A percentile compares a stretch with the other conserved stretches of the same genome.
These are phyloP conservation scores for Lentinula boryana DNA, from an alignment of 768 basidiomycete genomes.

Conservation along the genomic window DNA sequence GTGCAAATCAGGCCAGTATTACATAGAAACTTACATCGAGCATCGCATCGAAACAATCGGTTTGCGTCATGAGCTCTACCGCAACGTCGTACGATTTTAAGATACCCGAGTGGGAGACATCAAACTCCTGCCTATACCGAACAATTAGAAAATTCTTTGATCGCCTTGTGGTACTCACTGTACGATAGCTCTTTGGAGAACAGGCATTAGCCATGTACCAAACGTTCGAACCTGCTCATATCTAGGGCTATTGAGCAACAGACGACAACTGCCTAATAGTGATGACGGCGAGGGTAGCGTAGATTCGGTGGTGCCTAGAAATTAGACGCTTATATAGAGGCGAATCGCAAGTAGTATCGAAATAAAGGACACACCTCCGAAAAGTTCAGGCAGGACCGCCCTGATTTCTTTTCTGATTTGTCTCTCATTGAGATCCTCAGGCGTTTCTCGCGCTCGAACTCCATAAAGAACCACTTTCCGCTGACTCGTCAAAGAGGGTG, in stretches of 20 bases:
- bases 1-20: neutral
- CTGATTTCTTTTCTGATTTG: conserved; percentile 70
- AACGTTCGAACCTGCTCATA: conserved; percentile 73
- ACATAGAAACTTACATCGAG: conserved; percentile 50
- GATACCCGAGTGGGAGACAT: conserved; percentile 28
- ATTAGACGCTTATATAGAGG: conserved; percentile 1
- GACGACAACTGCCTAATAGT: conserved; percentile 38
- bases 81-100: conserved; percentile 51
- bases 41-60: conserved; percentile 61
- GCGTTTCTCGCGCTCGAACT: conserved; percentile 58
- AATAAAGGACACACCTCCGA: conserved; percentile 40
- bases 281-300: conserved; percentile 27
- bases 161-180: conserved; percentile 29
- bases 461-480: conserved; percentile 69
- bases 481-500: conserved; percentile 57
- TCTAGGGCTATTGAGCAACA: conserved; percentile 49
- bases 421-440: conserved; percentile 65
- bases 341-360: neutral
- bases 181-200: conserved; percentile 47
- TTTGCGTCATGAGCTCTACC: conserved; percentile 52
- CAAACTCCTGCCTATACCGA: conserved; percentile 15
- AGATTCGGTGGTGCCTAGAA: conserved; percentile 23
- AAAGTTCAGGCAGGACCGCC: conserved; percentile 56
- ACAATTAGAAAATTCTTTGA: neutral
- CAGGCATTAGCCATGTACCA: conserved; percentile 70